Evolutionary conservation across 768 basidiomycete species (phyloP).

Genomic region (Pleurotus tuber-regium): DNA sequence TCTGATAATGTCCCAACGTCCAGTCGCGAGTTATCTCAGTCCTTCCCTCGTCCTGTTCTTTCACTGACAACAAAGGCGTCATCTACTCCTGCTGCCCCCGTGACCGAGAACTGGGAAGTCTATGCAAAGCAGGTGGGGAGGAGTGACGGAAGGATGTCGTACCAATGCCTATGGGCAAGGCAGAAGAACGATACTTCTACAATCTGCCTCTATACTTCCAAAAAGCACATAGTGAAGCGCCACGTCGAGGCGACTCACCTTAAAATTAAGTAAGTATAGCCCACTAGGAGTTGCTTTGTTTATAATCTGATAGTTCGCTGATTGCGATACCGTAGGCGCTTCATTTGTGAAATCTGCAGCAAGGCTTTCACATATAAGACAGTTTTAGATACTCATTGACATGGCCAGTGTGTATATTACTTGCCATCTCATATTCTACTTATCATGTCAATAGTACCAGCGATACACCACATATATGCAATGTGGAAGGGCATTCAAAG

Average conservation of each 20-base stretch:
- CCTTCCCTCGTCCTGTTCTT: background rate
- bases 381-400: conserved; percentile 53
- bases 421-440: background rate
- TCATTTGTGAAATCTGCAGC: conserved; percentile 47
- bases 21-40: background rate
- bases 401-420: conserved; percentile 39
- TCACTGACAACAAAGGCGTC: background rate
- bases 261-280: conserved; percentile 48
- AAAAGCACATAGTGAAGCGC: conserved; percentile 67
- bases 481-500: conserved; percentile 57
- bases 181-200: conserved; percentile 18
- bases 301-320: background rate
- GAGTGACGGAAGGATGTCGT: conserved; percentile 18
- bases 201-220: conserved; percentile 42
- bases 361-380: conserved; percentile 61
- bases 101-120: conserved; percentile 19
- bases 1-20: background rate
- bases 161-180: conserved; percentile 27
- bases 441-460: conserved; percentile 44
- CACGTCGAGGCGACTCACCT: conserved; percentile 66
- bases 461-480: conserved; percentile 51
- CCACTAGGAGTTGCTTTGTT: background rate
- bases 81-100: background rate
- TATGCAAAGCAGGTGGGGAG: conserved; percentile 17
- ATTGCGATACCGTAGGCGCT: conserved; percentile 36